Evolutionary conservation across 2,329 filamentous ascomycete species (phyloP).

Genomic region (Hawksworthiomyces lignivorus): DNA sequence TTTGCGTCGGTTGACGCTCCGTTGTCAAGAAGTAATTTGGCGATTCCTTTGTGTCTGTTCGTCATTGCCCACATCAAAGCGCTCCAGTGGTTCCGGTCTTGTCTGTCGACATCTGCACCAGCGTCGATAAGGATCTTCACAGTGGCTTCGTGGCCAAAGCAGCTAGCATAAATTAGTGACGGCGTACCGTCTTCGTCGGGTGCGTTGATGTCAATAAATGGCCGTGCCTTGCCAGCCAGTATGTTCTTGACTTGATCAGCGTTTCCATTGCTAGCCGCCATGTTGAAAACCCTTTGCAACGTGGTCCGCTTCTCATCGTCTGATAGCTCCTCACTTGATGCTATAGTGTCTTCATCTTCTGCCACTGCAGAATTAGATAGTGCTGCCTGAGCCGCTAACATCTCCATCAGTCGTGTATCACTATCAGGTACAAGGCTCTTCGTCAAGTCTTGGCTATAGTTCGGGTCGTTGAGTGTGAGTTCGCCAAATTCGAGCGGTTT

Average conservation of each 20-base stretch:
- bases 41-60: constrained; percentile 92
- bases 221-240: constrained; percentile 63
- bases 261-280: constrained; percentile 96
- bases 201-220: constrained; percentile 76
- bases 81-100: constrained; percentile 96
- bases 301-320: constrained; percentile 70
- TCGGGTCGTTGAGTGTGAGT: constrained; percentile 71
- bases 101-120: constrained; percentile 81
- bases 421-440: constrained; percentile 57
- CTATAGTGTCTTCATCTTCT: constrained; percentile 73
- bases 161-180: constrained; percentile 95
- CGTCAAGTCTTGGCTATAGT: constrained; percentile 59
- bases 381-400: constrained; percentile 90
- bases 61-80: constrained; percentile 99
- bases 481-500: constrained; percentile 77
- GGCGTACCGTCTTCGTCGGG: constrained; percentile 91
- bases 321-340: constrained; percentile 64
- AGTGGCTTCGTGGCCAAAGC: constrained; percentile 89
- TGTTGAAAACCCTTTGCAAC: constrained; percentile 81
- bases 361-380: constrained; percentile 59
- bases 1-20: constrained; percentile 94
- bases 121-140: constrained; percentile 77
- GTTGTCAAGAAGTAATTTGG: constrained; percentile 84
- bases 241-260: constrained; percentile 71
- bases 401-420: constrained; percentile 84